A percentile compares a stretch with the other conserved stretches of the same genome.
Evolutionary conservation across 768 basidiomycete genomes (phyloP).

Genomic region (Leccinum uliginosum): DNA sequence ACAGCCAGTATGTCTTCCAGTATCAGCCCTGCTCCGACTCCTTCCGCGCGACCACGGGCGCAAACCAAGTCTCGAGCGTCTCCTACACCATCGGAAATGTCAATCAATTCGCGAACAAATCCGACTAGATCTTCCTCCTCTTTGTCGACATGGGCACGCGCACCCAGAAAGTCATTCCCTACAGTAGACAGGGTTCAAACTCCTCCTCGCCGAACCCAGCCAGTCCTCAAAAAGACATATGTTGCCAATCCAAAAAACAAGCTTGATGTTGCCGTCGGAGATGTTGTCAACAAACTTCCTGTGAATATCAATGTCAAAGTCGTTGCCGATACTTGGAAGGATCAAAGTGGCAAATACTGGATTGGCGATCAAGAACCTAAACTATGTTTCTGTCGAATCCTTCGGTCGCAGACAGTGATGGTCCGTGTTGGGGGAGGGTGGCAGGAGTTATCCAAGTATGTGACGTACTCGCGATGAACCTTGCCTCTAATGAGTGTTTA

Average conservation of each 20-base stretch:
- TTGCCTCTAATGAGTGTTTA: slow-evolving; percentile 1
- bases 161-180: slow-evolving; percentile 60
- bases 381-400: slow-evolving; percentile 87
- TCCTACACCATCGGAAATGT: slow-evolving; percentile 60
- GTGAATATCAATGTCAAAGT: slow-evolving; percentile 81
- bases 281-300: slow-evolving; percentile 84
- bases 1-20: slow-evolving; percentile 60
- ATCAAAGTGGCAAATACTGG: slow-evolving; percentile 94
- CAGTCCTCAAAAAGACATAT: slow-evolving; percentile 59
- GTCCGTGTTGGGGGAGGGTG: slow-evolving; percentile 95
- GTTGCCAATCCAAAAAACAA: slow-evolving; percentile 87
- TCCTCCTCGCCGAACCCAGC: slow-evolving; percentile 39
- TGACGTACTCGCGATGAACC: slow-evolving; percentile 9
- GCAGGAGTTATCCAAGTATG: slow-evolving; percentile 86
- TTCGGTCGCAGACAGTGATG: slow-evolving; percentile 92
- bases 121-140: slow-evolving; percentile 42
- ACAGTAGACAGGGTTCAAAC: slow-evolving; percentile 40
- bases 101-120: slow-evolving; percentile 45
- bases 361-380: slow-evolving; percentile 89
- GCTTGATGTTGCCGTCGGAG: slow-evolving; percentile 88
- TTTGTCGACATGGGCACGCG: slow-evolving; percentile 62
- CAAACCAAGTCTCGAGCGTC: slow-evolving; percentile 49
- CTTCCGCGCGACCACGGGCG: slow-evolving; percentile 36
- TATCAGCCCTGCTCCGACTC: slow-evolving; percentile 31
- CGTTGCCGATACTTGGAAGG: slow-evolving; percentile 82